Percentiles rank a stretch among this genome's conserved stretches.
Evolutionary conservation across 148 eudicot species (phyloP).

Genomic region (Chenopodium suecicum): DNA sequence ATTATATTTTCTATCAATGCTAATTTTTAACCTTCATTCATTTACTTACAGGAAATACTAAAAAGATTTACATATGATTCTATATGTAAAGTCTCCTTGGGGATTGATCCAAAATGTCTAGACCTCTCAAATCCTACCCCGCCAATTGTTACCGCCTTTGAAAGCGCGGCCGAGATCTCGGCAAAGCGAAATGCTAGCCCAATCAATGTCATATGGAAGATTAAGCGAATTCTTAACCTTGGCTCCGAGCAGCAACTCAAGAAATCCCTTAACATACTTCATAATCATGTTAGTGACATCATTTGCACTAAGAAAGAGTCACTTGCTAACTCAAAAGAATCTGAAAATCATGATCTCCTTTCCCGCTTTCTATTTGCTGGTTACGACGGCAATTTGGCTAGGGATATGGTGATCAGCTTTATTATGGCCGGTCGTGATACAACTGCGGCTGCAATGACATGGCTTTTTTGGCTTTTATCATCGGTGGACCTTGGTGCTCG

Average conservation of each 20-base stretch:
- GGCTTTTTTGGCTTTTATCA: conserved; percentile 66
- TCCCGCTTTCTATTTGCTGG: conserved; percentile 55
- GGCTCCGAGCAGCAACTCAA: conserved; percentile 58
- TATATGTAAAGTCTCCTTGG: conserved; percentile 63
- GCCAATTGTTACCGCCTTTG: conserved; percentile 60
- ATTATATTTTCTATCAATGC: no score
- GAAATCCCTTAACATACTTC: conserved; percentile 38
- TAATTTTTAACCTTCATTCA: no score
- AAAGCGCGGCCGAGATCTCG: conserved; percentile 57
- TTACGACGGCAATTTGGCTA: conserved; percentile 32
- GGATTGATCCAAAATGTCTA: conserved; percentile 59
- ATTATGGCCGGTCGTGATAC: conserved; percentile 88
- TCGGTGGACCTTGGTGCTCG: not conserved
- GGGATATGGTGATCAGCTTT: conserved; percentile 80
- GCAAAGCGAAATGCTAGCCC: conserved; percentile 57
- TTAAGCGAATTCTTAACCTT: conserved; percentile 46
- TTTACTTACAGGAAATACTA: conserved; percentile 44
- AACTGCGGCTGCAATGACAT: conserved; percentile 82
- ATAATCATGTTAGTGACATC: conserved; percentile 34
- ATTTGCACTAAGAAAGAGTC: conserved; percentile 34
- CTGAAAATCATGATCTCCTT: conserved; percentile 36
- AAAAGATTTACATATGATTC: conserved; percentile 65
- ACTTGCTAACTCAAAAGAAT: not conserved
- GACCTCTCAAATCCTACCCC: conserved; percentile 47
- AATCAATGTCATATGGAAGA: conserved; percentile 51